Evolutionary conservation across 2,329 filamentous ascomycete species (phyloP).

Genomic region (Aspergillus flavus): DNA sequence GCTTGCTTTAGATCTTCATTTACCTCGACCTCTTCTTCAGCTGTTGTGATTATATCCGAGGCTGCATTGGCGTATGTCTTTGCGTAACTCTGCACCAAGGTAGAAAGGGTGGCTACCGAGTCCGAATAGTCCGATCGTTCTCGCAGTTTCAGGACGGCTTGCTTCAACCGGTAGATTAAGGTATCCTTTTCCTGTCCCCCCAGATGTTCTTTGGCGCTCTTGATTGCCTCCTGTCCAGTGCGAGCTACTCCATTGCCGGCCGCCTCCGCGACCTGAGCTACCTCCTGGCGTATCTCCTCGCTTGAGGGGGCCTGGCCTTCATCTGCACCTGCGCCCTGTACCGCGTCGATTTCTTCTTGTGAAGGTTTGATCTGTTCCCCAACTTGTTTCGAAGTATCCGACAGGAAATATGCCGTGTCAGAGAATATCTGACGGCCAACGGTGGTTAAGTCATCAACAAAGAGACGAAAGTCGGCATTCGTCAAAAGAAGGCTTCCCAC

Average conservation of each 20-base stretch:
- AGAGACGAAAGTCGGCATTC: constrained; percentile 86
- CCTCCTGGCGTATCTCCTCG: constrained; percentile 65
- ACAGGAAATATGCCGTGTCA: constrained; percentile 80
- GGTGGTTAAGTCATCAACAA: constrained; percentile 76
- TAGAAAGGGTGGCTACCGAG: constrained; percentile 77
- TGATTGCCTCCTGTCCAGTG: constrained; percentile 59
- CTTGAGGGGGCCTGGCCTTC: constrained; percentile 55
- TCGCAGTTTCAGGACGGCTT: constrained; percentile 72
- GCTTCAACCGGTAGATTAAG: constrained; percentile 73
- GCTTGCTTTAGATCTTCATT: constrained; percentile 77
- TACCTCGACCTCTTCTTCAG: constrained; percentile 70
- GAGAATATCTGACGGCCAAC: constrained; percentile 83
- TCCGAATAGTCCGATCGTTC: constrained; percentile 80
- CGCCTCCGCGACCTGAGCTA: constrained; percentile 54
- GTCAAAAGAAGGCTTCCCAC: constrained; percentile 82
- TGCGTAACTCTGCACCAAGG: constrained; percentile 77
- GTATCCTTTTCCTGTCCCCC: constrained; percentile 72
- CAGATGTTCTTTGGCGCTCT: constrained; percentile 74
- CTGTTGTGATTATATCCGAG: constrained; percentile 66
- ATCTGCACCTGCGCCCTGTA: constrained; percentile 50
- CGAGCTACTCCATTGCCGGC: constrained; percentile 40
- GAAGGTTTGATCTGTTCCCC: constrained; percentile 74
- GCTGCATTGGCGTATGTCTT: constrained; percentile 74
- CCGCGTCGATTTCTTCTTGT: constrained; percentile 57
- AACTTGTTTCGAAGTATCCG: constrained; percentile 72